These are phyloP conservation scores for Leccinum truebloodii DNA, from an alignment of 768 basidiomycete species.

Conservation along the genomic window DNA sequence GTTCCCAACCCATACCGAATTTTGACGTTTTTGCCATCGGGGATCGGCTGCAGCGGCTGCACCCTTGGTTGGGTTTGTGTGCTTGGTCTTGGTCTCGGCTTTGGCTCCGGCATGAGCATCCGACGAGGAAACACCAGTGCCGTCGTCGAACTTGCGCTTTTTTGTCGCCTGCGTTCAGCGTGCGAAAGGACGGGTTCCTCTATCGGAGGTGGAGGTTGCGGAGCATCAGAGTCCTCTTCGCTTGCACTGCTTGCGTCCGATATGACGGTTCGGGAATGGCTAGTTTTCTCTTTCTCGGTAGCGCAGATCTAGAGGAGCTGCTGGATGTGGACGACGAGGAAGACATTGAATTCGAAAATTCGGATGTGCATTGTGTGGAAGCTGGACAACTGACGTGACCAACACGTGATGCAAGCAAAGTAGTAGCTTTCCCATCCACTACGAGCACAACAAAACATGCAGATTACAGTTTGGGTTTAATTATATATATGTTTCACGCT, in stretches of 20 bases:
- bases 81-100: background rate
- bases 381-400: background rate
- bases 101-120: background rate
- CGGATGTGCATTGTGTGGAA: background rate
- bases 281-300: slow-evolving; percentile 26
- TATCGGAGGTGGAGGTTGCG: slow-evolving; percentile 2
- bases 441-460: background rate
- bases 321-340: slow-evolving; percentile 29
- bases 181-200: slow-evolving; percentile 63
- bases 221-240: slow-evolving; percentile 9
- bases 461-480: slow-evolving; percentile 45
- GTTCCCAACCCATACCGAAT: slow-evolving; percentile 97
- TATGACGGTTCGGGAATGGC: slow-evolving; percentile 21
- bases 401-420: slow-evolving; percentile 13
- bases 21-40: slow-evolving; percentile 56
- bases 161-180: slow-evolving; percentile 66
- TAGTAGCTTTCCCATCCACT: background rate
- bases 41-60: slow-evolving; percentile 4
- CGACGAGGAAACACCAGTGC: background rate
- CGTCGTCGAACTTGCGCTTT: slow-evolving; percentile 48
- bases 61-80: background rate
- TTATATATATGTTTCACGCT: slow-evolving; percentile 44
- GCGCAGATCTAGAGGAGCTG: slow-evolving; percentile 26
- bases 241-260: slow-evolving; percentile 11
- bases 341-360: slow-evolving; percentile 11